Conservation (phyloP, 345 rosid genomes). For the Lepidium sativum region DNA sequence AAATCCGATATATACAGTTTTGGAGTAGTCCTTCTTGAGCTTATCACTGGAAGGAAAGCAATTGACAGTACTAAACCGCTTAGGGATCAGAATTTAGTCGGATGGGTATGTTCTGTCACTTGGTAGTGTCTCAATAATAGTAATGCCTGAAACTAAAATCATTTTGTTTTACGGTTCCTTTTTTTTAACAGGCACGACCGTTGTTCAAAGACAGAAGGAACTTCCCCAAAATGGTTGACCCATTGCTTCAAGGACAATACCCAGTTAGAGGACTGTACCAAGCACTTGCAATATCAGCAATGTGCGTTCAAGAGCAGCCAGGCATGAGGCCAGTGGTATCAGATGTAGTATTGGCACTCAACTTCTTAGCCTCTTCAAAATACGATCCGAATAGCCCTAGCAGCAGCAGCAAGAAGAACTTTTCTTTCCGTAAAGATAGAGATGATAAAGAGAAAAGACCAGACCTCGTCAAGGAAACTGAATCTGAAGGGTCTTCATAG, state of each 20-base stretch:
- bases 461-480: constrained; percentile 11
- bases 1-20: constrained; percentile 92
- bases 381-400: constrained; percentile 35
- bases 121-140: neutral
- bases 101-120: constrained; percentile 57
- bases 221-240: constrained; percentile 70
- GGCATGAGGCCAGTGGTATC: constrained; percentile 65
- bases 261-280: constrained; percentile 77
- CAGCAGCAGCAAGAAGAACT: constrained; percentile 25
- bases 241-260: constrained; percentile 61
- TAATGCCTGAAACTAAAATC: neutral
- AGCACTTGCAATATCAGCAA: constrained; percentile 85
- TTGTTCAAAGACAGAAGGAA: constrained; percentile 74
- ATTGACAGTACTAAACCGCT: constrained; percentile 46
- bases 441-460: constrained; percentile 13
- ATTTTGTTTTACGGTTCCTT: neutral
- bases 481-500: constrained; percentile 17
- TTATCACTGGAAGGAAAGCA: constrained; percentile 89
- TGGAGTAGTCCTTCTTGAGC: constrained; percentile 82
- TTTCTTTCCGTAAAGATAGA: neutral
- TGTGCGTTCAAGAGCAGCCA: constrained; percentile 95
- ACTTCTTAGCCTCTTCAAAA: constrained; percentile 61
- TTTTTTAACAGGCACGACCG: constrained; percentile 63
- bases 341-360: constrained; percentile 77
- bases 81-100: constrained; percentile 66